phyloP scores from a whole-genome alignment of 176 grass and related monocot genomes.

The Juncus inflexus region DNA sequence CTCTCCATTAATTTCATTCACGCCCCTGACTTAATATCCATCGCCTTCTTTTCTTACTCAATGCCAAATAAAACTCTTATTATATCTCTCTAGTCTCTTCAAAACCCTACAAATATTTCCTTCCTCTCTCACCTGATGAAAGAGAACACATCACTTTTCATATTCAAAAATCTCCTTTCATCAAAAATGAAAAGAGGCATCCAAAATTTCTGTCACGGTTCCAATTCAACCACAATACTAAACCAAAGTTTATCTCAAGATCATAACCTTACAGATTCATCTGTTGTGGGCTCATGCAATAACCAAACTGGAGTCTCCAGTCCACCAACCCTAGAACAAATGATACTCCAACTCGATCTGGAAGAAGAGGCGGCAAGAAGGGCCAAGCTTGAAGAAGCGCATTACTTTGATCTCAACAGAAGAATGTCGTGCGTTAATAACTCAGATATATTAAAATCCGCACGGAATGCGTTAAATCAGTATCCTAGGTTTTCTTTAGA shows the following conservation, averaged over 20 bases:
- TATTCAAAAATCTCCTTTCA: constrained; percentile 33
- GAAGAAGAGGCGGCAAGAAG: constrained; percentile 61
- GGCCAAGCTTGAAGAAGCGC: constrained; percentile 33
- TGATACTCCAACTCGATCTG: constrained; percentile 92
- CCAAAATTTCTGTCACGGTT: constrained; percentile 56
- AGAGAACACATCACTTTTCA: constrained; percentile 32
- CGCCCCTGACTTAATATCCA: constrained; percentile 29
- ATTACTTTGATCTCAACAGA: constrained; percentile 23
- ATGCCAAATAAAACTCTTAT: constrained; percentile 2
- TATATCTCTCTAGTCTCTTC: constrained; percentile 9
- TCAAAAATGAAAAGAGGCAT: constrained; percentile 51
- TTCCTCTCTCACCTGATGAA: constrained; percentile 23
- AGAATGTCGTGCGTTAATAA: constrained; percentile 84
- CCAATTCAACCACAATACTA: constrained; percentile 58
- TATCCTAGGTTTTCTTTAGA: constrained; percentile 93
- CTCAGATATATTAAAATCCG: constrained; percentile 73
- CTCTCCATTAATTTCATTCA: constrained; percentile 51
- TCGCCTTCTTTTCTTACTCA: constrained; percentile 17
- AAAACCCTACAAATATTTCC: constrained; percentile 13
- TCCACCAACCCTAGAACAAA: constrained; percentile 68
- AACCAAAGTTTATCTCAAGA: constrained; percentile 34
- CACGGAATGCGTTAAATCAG: constrained; percentile 64
- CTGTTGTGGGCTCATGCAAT: constrained; percentile 1
- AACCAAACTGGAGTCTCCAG: neutral
- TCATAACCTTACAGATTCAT: constrained; percentile 36